Evolutionary conservation across 140 eudicot genomes (phyloP).

Genomic region (Oenanthe javanica): DNA sequence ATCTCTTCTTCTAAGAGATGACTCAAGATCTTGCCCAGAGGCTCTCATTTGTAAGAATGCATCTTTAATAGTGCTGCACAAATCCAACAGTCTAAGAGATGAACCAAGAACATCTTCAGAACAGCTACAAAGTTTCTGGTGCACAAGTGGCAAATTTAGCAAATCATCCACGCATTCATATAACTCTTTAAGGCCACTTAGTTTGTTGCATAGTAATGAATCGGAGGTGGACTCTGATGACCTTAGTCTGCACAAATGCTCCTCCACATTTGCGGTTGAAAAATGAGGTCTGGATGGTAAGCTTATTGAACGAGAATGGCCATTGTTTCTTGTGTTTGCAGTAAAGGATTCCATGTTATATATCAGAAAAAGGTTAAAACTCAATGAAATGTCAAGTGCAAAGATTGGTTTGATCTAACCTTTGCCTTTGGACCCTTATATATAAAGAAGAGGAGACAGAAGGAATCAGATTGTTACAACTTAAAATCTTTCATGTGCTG

Average conservation of each 20-base stretch:
- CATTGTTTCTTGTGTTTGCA: conserved; percentile 2
- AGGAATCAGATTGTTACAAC: too few species aligned
- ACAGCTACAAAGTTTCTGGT: not conserved
- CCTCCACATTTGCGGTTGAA: not conserved
- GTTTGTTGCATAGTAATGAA: not conserved
- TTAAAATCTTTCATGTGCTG: not conserved
- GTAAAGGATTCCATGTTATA: conserved; percentile 14
- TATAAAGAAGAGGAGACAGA: not conserved
- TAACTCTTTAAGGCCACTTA: not conserved
- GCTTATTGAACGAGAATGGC: not conserved
- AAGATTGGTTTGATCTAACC: not conserved
- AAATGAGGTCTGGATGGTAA: not conserved
- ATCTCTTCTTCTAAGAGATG: not conserved
- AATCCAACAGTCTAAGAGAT: not conserved
- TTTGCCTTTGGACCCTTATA: not conserved
- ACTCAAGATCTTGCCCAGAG: not conserved
- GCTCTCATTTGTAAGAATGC: not conserved
- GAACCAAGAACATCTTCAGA: not conserved
- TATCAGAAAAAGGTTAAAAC: not conserved
- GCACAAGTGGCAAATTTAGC: not conserved
- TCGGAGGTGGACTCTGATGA: not conserved
- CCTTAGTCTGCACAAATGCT: not conserved
- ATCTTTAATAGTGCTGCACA: not conserved
- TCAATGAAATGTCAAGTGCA: not conserved
- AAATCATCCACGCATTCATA: not conserved